phyloP scores from a whole-genome alignment of 2,329 filamentous ascomycete genomes.

The Fusarium nelsonii region DNA sequence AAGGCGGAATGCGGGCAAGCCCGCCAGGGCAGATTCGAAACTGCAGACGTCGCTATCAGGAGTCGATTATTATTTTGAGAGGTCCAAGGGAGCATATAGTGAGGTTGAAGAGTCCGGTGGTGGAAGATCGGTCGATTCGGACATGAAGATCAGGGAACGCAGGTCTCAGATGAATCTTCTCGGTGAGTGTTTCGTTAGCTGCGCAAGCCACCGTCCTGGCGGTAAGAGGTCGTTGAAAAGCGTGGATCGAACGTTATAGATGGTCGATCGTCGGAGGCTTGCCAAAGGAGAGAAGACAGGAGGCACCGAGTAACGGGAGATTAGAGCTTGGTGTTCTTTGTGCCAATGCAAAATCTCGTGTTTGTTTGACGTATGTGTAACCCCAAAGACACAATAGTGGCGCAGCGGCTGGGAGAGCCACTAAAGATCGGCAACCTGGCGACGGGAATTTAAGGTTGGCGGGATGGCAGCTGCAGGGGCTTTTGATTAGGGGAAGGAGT shows the following conservation, averaged over 20 bases:
- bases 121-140: constrained; percentile 11
- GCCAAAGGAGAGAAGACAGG: neutral
- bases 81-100: neutral
- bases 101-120: neutral
- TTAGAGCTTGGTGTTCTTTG: constrained; percentile 36
- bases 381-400: constrained; percentile 36
- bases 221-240: constrained; percentile 15
- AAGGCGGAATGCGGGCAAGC: constrained; percentile 45
- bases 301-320: constrained; percentile 18
- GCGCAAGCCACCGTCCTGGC: constrained; percentile 18
- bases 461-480: constrained; percentile 40
- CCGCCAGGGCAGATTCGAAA: constrained; percentile 38
- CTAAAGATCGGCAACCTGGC: constrained; percentile 34
- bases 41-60: constrained; percentile 9
- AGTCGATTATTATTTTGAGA: constrained; percentile 16
- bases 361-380: constrained; percentile 41
- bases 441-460: constrained; percentile 38
- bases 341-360: constrained; percentile 44
- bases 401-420: constrained; percentile 32
- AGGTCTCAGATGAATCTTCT: constrained; percentile 39
- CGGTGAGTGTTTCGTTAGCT: constrained; percentile 27
- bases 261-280: neutral
- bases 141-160: constrained; percentile 23
- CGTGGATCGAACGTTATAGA: neutral
- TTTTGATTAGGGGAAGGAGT: constrained; percentile 19